Percentiles rank a stretch among this genome's conserved stretches.
These are phyloP conservation scores for Calophaca sinica DNA, from an alignment of 306 rosid species.

Conservation along the genomic window DNA sequence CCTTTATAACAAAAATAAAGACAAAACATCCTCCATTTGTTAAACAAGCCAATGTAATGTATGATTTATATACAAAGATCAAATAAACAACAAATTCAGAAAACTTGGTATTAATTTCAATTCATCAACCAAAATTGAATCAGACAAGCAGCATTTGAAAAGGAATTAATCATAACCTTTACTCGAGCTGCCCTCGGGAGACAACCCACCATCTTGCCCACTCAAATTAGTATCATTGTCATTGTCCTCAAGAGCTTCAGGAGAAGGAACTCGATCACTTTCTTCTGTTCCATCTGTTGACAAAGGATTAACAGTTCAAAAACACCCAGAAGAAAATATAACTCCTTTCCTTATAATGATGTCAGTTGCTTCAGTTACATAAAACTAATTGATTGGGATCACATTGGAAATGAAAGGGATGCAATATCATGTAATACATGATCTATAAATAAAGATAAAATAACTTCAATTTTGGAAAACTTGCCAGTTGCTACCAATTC, in stretches of 20 bases:
- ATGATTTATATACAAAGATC: too few species aligned
- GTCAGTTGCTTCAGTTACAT: constrained; percentile 17
- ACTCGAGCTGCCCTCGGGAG: too few species aligned
- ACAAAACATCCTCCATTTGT: too few species aligned
- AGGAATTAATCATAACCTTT: too few species aligned
- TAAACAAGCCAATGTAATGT: too few species aligned
- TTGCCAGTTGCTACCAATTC: background rate
- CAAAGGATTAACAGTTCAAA: constrained; percentile 43
- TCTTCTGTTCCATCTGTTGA: constrained; percentile 45
- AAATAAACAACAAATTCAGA: too few species aligned
- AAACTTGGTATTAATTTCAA: too few species aligned
- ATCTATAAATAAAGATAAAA: constrained; percentile 28
- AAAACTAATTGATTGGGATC: constrained; percentile 35
- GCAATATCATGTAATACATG: constrained; percentile 5
- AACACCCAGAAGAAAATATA: background rate
- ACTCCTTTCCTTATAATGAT: background rate
- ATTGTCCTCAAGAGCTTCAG: constrained; percentile 6
- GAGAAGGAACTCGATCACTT: constrained; percentile 42
- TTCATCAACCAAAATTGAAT: too few species aligned
- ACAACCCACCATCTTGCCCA: too few species aligned
- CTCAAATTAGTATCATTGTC: too few species aligned
- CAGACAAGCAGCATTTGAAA: too few species aligned
- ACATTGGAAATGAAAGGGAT: constrained; percentile 9
- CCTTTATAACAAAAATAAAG: too few species aligned
- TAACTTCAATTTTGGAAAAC: constrained; percentile 7